Base-by-base conservation (phyloP, 139 green algal species). In the Chlorella sorokiniana region DNA sequence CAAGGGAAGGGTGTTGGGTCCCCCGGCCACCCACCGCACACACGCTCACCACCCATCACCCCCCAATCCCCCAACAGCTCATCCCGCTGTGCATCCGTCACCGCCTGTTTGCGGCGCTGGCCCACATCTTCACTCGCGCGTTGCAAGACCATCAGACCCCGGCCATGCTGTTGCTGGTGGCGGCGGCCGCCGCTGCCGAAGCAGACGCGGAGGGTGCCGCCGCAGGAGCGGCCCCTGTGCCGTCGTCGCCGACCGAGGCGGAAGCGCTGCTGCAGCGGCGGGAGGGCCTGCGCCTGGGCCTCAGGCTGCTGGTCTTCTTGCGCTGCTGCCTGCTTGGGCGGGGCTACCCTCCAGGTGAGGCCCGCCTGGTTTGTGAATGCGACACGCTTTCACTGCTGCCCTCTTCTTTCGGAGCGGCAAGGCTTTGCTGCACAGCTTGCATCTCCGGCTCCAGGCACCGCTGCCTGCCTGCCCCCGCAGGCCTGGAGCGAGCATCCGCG, bases 101-200 rank as follows among this genome's bases (percentile, higher is more conserved):
- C 78, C 42, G 79, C 23, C 89, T 98, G 59, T 91, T 92, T 69
- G 88, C 76, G 7, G 95, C 95, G 5, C 87, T 96, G 10, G 78
- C 90, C 25, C 90, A 93, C 88, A 88, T 98, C 71, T 91, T 94
- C 84, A 95, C 86, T 41, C 68, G 85, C 29, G 91, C 83, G 31
- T 78, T 98, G 31, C 62, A 89, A 38, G 95, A 98, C 89, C 94
- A 91, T 84, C 84, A 91, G 33, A 92, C 88, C n/a, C 94, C 95
- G 16, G 75, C 92, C 2, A 78, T 90, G 8, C 87, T 96, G 84
- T 87, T 98, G 80, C 85, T 97, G 76, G 81, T 89, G n/a, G 87
- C 90, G 9, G 71, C 86, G 22, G 91, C 87, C 16, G 81, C 48
- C 16, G 59, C 67, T 8, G 37, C 65, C 23, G 52, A 67, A 35